Conservation (phyloP, 306 rosid genomes). For the Mimosa bimucronata region DNA sequence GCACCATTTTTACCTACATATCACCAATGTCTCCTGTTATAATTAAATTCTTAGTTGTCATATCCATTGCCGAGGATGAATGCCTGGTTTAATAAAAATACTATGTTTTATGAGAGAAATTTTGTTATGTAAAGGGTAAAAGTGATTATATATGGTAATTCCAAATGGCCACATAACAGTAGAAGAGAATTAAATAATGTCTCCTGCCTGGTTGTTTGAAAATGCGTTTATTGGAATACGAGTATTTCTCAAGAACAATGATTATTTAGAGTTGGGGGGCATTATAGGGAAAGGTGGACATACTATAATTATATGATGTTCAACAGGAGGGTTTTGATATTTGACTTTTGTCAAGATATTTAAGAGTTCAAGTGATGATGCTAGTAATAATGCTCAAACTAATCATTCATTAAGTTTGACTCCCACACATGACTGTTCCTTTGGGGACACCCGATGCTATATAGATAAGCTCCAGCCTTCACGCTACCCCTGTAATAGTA, state of each 20-base stretch:
- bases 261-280: neutral
- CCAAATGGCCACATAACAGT: too few relatives aligned
- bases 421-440: neutral
- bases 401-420: slow-evolving; percentile 4
- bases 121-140: too few relatives aligned
- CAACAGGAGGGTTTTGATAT: neutral
- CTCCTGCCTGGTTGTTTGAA: neutral
- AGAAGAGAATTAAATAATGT: too few relatives aligned
- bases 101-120: too few relatives aligned
- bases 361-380: neutral
- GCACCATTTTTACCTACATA: too few relatives aligned
- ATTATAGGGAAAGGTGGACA: neutral
- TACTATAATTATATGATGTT: neutral
- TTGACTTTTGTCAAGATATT: neutral
- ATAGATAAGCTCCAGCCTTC: neutral
- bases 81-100: neutral
- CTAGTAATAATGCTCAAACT: neutral
- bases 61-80: neutral
- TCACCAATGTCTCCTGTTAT: too few relatives aligned
- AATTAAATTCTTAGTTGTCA: neutral
- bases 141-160: too few relatives aligned
- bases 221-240: neutral
- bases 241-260: neutral
- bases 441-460: neutral
- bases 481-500: neutral